These are phyloP conservation scores for Colletotrichum truncatum DNA, from an alignment of 2,329 filamentous ascomycete genomes.

Conservation along the genomic window DNA sequence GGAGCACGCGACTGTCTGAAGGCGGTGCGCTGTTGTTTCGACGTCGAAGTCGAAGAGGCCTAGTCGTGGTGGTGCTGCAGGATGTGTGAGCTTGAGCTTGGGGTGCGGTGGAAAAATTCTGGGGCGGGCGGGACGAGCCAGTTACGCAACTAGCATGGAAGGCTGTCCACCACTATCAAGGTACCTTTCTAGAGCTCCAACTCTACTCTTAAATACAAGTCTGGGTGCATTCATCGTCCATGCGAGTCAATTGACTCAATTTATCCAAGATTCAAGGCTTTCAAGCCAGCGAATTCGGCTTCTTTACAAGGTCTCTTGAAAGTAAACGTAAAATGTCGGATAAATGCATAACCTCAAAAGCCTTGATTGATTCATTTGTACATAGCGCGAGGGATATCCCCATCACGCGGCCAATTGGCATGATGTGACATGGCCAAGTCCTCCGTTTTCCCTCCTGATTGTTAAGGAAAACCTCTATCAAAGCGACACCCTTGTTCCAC, in stretches of 20 bases:
- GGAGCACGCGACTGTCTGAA: neutral
- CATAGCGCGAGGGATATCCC: conserved; percentile 26
- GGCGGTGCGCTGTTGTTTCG: neutral
- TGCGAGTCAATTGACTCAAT: neutral
- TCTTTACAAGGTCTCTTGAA: too few relatives aligned
- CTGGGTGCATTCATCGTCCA: neutral
- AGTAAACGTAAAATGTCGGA: too few relatives aligned
- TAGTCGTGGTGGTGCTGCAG: conserved; percentile 17
- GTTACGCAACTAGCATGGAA: conserved; percentile 18
- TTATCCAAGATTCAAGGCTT: too few relatives aligned
- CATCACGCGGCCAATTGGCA: conserved; percentile 25
- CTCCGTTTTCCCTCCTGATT: conserved; percentile 1
- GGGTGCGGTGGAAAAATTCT: conserved; percentile 31
- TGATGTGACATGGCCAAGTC: conserved; percentile 10
- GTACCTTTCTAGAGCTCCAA: neutral
- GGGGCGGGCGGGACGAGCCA: conserved; percentile 30
- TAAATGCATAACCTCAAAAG: conserved; percentile 25
- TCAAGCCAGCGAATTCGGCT: too few relatives aligned
- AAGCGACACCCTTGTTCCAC: conserved; percentile 3
- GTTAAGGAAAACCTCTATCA: conserved; percentile 8
- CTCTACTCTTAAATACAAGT: neutral
- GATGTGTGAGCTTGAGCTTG: conserved; percentile 23
- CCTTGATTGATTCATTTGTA: conserved; percentile 30
- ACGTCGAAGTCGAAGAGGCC: neutral
- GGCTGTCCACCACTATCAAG: neutral